Evolutionary conservation across 306 rosid genomes (phyloP).

Genomic region (Quercus mongolica): DNA sequence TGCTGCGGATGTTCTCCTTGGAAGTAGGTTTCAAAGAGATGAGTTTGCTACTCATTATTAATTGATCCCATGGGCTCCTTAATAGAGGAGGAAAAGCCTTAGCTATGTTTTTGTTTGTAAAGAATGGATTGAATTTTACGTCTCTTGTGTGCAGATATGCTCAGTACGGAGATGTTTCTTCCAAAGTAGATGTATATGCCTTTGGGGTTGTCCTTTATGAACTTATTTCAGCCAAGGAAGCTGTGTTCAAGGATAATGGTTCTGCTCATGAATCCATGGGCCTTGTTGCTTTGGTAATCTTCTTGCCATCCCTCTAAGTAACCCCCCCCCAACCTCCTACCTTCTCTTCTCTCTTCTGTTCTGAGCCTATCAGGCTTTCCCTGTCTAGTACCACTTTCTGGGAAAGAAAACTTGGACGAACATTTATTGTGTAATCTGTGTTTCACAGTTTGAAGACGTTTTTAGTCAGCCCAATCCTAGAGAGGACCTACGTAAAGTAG

Average conservation of each 20-base stretch:
- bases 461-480: conserved; percentile 46
- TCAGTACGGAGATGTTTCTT: conserved; percentile 77
- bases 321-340: neutral
- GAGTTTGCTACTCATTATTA: neutral
- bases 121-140: conserved; percentile 13
- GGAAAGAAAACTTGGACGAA: neutral
- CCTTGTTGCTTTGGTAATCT: conserved; percentile 64
- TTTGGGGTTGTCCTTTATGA: conserved; percentile 91
- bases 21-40: neutral
- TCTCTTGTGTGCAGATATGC: conserved; percentile 60
- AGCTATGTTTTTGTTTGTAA: neutral
- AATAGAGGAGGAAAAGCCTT: neutral
- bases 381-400: neutral
- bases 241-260: conserved; percentile 44
- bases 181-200: conserved; percentile 83
- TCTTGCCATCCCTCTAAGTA: conserved; percentile 4
- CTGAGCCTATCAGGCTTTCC: neutral
- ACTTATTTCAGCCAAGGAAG: conserved; percentile 89
- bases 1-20: neutral
- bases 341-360: neutral
- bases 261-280: conserved; percentile 59
- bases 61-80: neutral
- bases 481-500: conserved; percentile 55
- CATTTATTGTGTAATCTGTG: neutral
- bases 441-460: conserved; percentile 74